phyloP scores from a whole-genome alignment of 2,329 filamentous ascomycete genomes.

The Arthrobotrys iridis region DNA sequence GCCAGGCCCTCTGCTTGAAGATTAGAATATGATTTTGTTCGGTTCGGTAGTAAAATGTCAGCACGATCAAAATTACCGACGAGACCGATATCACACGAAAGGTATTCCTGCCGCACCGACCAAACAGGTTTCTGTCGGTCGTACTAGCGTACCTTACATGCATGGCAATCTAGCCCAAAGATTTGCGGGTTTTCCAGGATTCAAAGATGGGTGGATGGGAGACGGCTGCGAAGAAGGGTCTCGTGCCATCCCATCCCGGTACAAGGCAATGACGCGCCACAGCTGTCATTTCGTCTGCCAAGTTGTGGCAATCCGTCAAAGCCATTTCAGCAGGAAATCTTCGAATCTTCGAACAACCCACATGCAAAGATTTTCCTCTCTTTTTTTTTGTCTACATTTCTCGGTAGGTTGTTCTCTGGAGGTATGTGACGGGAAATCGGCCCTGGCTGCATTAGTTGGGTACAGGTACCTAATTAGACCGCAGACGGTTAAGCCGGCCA shows the following conservation, averaged over 20 bases:
- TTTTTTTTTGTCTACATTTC: slow-evolving; percentile 17
- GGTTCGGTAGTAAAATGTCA: too few relatives aligned
- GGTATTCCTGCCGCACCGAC: background rate
- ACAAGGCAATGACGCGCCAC: slow-evolving; percentile 16
- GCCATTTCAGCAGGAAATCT: slow-evolving; percentile 31
- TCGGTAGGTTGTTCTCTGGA: slow-evolving; percentile 20
- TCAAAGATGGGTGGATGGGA: background rate
- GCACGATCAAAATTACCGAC: too few relatives aligned
- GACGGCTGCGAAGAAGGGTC: background rate
- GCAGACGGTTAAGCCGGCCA: slow-evolving; percentile 15
- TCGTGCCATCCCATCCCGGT: background rate
- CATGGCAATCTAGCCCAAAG: background rate
- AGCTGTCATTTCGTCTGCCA: slow-evolving; percentile 31
- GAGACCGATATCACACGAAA: too few relatives aligned
- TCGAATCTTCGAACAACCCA: slow-evolving; percentile 21
- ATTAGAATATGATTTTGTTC: too few relatives aligned
- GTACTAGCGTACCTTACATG: slow-evolving; percentile 5
- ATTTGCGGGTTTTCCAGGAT: slow-evolving; percentile 3
- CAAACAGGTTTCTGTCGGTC: background rate
- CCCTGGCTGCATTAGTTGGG: slow-evolving; percentile 36
- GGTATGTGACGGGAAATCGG: slow-evolving; percentile 51
- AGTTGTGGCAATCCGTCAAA: slow-evolving; percentile 42
- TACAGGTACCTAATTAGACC: slow-evolving; percentile 25
- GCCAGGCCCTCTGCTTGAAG: too few relatives aligned
- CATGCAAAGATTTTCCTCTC: slow-evolving; percentile 37